These are phyloP conservation scores for Monilinia polystroma DNA, from an alignment of 2,329 filamentous ascomycete genomes.

Conservation along the genomic window DNA sequence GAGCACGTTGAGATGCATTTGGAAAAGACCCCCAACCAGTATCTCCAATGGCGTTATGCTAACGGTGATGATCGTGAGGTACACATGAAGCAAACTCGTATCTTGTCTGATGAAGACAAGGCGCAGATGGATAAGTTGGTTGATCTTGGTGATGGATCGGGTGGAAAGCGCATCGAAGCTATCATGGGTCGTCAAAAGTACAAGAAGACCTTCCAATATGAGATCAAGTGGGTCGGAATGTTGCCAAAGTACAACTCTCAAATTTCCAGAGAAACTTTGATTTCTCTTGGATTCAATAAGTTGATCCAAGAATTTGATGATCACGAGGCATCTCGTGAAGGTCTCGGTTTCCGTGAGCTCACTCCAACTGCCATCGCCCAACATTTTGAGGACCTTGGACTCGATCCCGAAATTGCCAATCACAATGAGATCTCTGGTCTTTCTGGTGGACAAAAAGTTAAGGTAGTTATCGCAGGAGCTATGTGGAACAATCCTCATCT, in stretches of 20 bases:
- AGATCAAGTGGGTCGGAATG: conserved; percentile 89
- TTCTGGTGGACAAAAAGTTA: conserved; percentile 97
- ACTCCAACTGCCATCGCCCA: conserved; percentile 93
- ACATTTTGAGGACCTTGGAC: conserved; percentile 95
- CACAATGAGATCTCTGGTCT: conserved; percentile 97
- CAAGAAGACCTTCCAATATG: conserved; percentile 99
- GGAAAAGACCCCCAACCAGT: conserved; percentile 98
- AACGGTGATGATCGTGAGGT: conserved; percentile 97
- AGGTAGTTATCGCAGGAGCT: conserved; percentile 92
- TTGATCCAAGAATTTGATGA: conserved; percentile 97
- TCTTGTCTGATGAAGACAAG: conserved; percentile 80
- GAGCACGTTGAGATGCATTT: conserved; percentile 99
- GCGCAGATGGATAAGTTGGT: conserved; percentile 89
- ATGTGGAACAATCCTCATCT: conserved; percentile 99
- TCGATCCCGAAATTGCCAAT: conserved; percentile 97
- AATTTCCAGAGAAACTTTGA: conserved; percentile 88
- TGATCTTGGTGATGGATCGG: conserved; percentile 80
- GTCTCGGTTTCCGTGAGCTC: conserved; percentile 91
- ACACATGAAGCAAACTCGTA: conserved; percentile 93
- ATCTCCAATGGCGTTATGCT: conserved; percentile 96
- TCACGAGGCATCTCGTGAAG: conserved; percentile 97
- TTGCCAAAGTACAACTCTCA: conserved; percentile 92
- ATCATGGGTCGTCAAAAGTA: conserved; percentile 96
- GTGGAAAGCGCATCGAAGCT: conserved; percentile 74
- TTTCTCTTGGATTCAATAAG: conserved; percentile 85